Conservation (phyloP, 768 basidiomycete genomes). For the Boletus rubropictus region DNA sequence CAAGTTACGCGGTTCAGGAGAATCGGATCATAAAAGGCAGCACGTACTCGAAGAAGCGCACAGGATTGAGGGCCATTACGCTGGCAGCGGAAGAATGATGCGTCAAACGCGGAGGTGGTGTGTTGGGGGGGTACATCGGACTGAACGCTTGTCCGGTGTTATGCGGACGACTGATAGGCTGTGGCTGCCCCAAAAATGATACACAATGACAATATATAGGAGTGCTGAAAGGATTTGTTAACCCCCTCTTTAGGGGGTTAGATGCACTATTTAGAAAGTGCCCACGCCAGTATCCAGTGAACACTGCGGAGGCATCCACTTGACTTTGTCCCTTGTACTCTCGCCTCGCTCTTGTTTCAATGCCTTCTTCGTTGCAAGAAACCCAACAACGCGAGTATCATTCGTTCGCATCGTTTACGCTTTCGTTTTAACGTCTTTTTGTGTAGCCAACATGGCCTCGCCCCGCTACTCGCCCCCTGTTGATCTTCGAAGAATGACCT, state of each 20-base stretch:
- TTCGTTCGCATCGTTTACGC: background rate
- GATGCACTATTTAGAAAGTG: background rate
- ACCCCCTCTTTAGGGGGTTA: conserved; percentile 10
- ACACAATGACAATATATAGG: no score
- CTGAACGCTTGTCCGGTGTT: no score
- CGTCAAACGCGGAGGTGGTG: background rate
- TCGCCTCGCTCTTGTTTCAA: conserved; percentile 1
- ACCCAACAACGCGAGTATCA: conserved; percentile 15
- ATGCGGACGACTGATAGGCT: no score
- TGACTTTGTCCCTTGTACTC: conserved; percentile 9
- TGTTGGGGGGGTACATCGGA: no score
- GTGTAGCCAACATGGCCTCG: conserved; percentile 14
- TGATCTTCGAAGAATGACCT: conserved; percentile 55
- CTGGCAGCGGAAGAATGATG: background rate
- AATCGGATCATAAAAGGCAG: background rate
- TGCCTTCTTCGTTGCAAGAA: conserved; percentile 16
- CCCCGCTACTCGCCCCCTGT: conserved; percentile 31
- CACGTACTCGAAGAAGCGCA: background rate
- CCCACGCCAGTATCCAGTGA: background rate
- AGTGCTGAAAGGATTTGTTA: background rate
- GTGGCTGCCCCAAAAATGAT: no score
- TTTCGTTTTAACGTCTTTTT: background rate
- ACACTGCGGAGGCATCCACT: conserved; percentile 16
- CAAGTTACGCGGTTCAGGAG: background rate
- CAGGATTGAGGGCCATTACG: conserved; percentile 8